These are phyloP conservation scores for Botrytis pseudocinerea DNA, from an alignment of 2,329 filamentous ascomycete genomes.

Conservation along the genomic window DNA sequence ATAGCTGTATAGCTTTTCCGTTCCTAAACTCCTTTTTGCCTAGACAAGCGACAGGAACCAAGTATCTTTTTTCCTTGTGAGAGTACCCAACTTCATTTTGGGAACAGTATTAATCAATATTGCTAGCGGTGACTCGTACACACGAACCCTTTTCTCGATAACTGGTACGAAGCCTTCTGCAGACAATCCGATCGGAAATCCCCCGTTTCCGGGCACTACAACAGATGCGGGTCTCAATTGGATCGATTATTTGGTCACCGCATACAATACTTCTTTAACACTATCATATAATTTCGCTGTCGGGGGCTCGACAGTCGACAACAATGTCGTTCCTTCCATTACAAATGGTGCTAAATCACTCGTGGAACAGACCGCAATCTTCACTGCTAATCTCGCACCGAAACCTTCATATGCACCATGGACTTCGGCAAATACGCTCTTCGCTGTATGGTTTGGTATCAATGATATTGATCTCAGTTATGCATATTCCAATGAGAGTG, in stretches of 20 bases:
- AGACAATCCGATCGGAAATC: conserved; percentile 16
- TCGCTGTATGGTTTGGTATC: conserved; percentile 16
- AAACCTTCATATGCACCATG: conserved; percentile 17
- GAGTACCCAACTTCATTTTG: background rate
- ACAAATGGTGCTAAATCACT: conserved; percentile 12
- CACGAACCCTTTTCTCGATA: conserved; percentile 16
- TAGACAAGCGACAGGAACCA: background rate
- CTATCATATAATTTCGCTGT: conserved; percentile 14
- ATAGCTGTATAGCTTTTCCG: background rate
- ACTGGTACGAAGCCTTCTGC: conserved; percentile 1
- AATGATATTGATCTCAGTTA: conserved; percentile 17
- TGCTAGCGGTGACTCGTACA: conserved; percentile 12
- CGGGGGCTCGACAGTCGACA: background rate
- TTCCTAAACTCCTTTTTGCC: background rate
- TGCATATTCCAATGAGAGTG: background rate
- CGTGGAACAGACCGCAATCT: background rate
- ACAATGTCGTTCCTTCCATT: background rate
- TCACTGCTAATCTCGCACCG: conserved; percentile 11
- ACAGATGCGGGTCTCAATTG: conserved; percentile 14
- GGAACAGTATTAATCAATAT: background rate
- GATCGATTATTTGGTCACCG: conserved; percentile 9
- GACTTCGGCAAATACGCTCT: conserved; percentile 14
- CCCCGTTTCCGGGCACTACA: conserved; percentile 10
- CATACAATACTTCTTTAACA: conserved; percentile 6
- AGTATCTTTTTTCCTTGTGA: conserved; percentile 12